Conservation (phyloP, 306 rosid species). For the Benincasa hispida region DNA sequence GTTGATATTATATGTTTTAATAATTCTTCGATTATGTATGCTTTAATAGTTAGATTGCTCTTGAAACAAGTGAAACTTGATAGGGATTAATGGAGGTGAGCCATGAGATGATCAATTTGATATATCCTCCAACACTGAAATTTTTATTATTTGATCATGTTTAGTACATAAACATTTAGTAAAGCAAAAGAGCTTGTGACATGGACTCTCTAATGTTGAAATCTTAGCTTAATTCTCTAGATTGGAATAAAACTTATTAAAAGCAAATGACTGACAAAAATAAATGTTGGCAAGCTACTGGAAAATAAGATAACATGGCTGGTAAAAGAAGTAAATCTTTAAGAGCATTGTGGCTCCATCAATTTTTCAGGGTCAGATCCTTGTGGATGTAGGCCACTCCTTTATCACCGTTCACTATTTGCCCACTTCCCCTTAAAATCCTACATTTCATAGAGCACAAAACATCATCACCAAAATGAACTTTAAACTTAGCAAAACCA, state of each 20-base stretch:
- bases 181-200: neutral
- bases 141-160: neutral
- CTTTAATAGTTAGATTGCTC: no score
- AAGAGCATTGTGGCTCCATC: neutral
- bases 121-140: neutral
- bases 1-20: no score
- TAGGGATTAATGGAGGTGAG: neutral
- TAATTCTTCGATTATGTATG: no score
- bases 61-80: neutral
- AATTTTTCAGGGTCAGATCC: conserved; percentile 18
- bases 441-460: conserved; percentile 32
- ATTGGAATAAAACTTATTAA: neutral
- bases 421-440: conserved; percentile 78
- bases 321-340: neutral
- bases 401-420: conserved; percentile 58
- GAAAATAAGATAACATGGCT: neutral
- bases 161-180: neutral
- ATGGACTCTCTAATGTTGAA: neutral
- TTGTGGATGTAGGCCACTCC: conserved; percentile 44
- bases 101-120: neutral
- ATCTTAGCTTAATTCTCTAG: neutral
- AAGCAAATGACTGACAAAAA: neutral
- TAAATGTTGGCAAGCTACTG: neutral
- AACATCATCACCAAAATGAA: neutral
- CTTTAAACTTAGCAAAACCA: neutral